Conservation (phyloP, 306 rosid species). For the Pueraria montana region DNA sequence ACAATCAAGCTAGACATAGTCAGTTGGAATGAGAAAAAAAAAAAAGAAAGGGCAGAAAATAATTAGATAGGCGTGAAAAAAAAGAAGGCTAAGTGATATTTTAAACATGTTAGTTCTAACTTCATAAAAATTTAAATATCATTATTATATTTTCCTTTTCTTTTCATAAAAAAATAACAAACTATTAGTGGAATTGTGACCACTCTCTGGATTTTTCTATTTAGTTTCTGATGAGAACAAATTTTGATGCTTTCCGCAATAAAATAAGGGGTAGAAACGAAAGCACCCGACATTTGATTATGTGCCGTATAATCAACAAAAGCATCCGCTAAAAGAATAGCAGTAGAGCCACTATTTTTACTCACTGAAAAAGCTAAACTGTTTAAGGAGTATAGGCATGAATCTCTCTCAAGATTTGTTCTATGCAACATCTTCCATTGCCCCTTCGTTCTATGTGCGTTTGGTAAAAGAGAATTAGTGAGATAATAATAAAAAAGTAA, state of each 20-base stretch:
- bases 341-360: neutral
- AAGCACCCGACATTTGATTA: slow-evolving; percentile 6
- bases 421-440: neutral
- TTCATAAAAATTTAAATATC: neutral
- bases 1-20: slow-evolving; percentile 1
- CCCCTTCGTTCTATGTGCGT: neutral
- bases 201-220: neutral
- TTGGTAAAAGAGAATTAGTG: no score
- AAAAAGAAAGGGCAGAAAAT: neutral
- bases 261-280: neutral
- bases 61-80: neutral
- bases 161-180: neutral
- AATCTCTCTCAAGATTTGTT: neutral
- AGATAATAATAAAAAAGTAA: no score
- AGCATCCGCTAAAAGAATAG: neutral
- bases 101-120: neutral
- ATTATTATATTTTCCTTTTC: neutral
- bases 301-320: neutral
- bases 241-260: neutral
- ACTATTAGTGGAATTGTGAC: neutral
- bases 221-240: neutral
- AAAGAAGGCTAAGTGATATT: neutral
- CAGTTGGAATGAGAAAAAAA: neutral
- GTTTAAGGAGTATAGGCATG: neutral
- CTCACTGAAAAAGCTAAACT: neutral